Percentiles rank a stretch among this genome's conserved stretches.
Conservation (phyloP, 2,329 filamentous ascomycete genomes). For the Fusarium mangiferae region DNA sequence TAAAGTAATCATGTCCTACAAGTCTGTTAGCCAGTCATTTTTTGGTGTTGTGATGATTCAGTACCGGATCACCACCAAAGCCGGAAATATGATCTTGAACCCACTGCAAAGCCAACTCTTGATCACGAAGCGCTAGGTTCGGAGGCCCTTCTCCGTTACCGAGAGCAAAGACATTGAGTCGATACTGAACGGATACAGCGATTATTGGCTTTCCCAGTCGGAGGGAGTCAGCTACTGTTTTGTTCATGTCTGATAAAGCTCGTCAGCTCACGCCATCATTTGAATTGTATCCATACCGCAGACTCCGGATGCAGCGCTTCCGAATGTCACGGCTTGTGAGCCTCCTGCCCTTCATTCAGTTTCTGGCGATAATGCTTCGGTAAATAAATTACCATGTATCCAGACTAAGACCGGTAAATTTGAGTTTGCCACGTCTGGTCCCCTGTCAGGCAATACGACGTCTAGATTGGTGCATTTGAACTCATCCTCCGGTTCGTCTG, state of each 20-base stretch:
- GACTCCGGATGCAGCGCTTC: conserved; percentile 52
- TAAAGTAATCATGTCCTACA: conserved; percentile 56
- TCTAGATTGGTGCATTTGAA: conserved; percentile 57
- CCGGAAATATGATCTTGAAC: conserved; percentile 35
- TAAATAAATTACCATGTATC: conserved; percentile 52
- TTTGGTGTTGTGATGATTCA: no score
- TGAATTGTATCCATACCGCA: conserved; percentile 48
- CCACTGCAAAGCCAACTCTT: conserved; percentile 50
- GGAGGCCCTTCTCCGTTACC: conserved; percentile 50
- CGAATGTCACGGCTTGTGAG: conserved; percentile 57
- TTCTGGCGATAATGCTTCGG: accelerated
- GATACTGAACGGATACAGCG: conserved; percentile 35
- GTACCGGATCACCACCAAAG: conserved; percentile 46
- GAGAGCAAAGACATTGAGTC: conserved; percentile 52
- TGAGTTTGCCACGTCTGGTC: accelerated
- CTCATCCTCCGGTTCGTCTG: conserved; percentile 51
- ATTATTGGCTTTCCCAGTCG: conserved; percentile 34
- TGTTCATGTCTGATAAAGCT: conserved; percentile 16
- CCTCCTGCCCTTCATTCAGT: conserved; percentile 43
- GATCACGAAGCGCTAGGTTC: conserved; percentile 51
- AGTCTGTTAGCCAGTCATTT: no score
- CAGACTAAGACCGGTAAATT: conserved; percentile 55
- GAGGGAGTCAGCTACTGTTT: conserved; percentile 50
- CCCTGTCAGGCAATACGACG: conserved; percentile 45
- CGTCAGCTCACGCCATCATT: not conserved